Conservation (phyloP, 2,329 filamentous ascomycete species). For the Calonectria fujianensis region DNA sequence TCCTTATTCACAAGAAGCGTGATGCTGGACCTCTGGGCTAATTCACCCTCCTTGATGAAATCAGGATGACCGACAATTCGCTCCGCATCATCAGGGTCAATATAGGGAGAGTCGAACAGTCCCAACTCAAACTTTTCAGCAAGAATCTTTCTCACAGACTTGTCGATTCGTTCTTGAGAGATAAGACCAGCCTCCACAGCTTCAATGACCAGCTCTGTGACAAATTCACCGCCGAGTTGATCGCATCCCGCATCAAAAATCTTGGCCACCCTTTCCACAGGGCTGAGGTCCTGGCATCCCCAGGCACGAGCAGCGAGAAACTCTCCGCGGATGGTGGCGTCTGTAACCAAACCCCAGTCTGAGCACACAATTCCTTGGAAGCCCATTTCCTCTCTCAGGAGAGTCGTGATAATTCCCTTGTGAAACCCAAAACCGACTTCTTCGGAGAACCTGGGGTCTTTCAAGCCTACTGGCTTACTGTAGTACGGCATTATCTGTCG, state of each 20-base stretch:
- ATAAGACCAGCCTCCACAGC: constrained; percentile 64
- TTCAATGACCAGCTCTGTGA: constrained; percentile 67
- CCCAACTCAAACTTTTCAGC: constrained; percentile 71
- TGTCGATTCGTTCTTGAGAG: constrained; percentile 65
- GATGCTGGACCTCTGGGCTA: constrained; percentile 47
- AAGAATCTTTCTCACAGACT: constrained; percentile 67
- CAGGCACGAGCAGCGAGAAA: constrained; percentile 69
- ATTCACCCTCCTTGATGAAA: constrained; percentile 26
- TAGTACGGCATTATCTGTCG: constrained; percentile 71
- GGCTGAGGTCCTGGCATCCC: constrained; percentile 68
- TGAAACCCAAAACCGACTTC: constrained; percentile 71
- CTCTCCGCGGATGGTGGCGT: constrained; percentile 63
- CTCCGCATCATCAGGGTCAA: constrained; percentile 57
- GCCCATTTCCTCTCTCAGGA: constrained; percentile 67
- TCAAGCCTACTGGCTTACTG: constrained; percentile 63
- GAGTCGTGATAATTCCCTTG: constrained; percentile 69
- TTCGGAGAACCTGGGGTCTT: constrained; percentile 60
- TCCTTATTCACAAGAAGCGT: constrained; percentile 54
- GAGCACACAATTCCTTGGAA: constrained; percentile 71
- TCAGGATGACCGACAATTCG: constrained; percentile 11
- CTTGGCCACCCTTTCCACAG: constrained; percentile 63
- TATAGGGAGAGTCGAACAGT: constrained; percentile 71
- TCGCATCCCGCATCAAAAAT: constrained; percentile 71
- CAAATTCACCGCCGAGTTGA: constrained; percentile 70
- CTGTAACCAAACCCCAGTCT: constrained; percentile 73